Conservation (phyloP, 139 green algal species). For the Chlorokybus atmophyticus region DNA sequence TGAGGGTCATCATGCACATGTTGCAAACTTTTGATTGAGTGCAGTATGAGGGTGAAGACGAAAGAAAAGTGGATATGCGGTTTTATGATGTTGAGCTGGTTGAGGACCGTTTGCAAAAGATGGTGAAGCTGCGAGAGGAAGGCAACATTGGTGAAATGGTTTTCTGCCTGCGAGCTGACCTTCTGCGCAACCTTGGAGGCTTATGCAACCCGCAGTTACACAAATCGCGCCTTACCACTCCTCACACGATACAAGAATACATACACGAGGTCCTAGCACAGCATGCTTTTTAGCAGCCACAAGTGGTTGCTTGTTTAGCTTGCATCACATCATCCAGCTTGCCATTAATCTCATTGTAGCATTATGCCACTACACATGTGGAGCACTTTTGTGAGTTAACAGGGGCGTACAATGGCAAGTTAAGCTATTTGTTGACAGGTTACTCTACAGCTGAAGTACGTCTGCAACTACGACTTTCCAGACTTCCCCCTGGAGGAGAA, state of each 20-base stretch:
- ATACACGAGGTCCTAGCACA: slow-evolving; percentile 86
- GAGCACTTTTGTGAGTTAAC: too few species aligned
- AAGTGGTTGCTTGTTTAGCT: too few species aligned
- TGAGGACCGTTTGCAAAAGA: slow-evolving; percentile 39
- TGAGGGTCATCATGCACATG: neutral
- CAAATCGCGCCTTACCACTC: slow-evolving; percentile 4
- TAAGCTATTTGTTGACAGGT: too few species aligned
- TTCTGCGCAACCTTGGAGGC: slow-evolving; percentile 89
- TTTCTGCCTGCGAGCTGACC: slow-evolving; percentile 76
- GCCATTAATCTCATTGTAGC: too few species aligned
- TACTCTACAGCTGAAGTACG: slow-evolving; percentile 7
- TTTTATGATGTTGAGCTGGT: slow-evolving; percentile 78
- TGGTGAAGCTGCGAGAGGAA: slow-evolving; percentile 11
- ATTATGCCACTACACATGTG: too few species aligned
- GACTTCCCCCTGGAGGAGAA: slow-evolving; percentile 65
- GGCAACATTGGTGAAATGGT: slow-evolving; percentile 65
- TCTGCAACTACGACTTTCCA: slow-evolving; percentile 16
- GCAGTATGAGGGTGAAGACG: too few species aligned
- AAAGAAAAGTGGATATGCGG: neutral
- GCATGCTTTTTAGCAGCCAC: too few species aligned
- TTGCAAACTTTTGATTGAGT: too few species aligned
- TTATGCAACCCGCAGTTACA: slow-evolving; percentile 45
- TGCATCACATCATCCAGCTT: too few species aligned
- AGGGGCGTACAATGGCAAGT: slow-evolving; percentile 8
- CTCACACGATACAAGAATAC: slow-evolving; percentile 70